A percentile compares a stretch with the other conserved stretches of the same genome.
phyloP scores from a whole-genome alignment of 2,329 filamentous ascomycete genomes.

The Aaosphaeria arxii region DNA sequence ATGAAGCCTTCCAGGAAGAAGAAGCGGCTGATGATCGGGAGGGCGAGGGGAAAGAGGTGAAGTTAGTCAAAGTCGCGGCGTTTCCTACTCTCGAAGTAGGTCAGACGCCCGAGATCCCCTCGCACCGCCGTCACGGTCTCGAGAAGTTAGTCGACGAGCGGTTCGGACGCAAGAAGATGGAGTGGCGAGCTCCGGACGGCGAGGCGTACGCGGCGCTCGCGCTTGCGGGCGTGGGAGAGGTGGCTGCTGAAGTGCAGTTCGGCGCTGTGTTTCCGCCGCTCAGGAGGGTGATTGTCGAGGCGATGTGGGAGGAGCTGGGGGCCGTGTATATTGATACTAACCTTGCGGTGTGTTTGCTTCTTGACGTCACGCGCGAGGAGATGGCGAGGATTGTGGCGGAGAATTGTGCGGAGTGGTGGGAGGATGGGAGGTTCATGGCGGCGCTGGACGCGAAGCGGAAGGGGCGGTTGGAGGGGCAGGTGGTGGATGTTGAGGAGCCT shows the following conservation, averaged over 20 bases:
- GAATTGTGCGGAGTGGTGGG: conserved; percentile 2
- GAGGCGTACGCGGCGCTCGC: no score
- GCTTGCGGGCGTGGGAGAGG: no score
- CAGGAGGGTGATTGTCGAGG: conserved; percentile 16
- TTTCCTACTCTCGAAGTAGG: no score
- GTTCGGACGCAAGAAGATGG: no score
- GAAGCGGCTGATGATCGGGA: no score
- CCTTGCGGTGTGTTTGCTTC: conserved; percentile 9
- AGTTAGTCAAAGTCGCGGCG: no score
- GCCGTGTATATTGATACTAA: conserved; percentile 3
- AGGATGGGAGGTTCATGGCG: conserved; percentile 3
- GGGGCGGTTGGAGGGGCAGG: conserved; percentile 1
- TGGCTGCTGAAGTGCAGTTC: neutral
- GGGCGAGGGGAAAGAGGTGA: no score
- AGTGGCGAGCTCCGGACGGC: no score
- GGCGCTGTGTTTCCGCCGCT: conserved; percentile 2
- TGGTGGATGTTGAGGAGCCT: conserved; percentile 16
- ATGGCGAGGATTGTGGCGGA: conserved; percentile 7
- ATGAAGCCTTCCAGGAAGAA: no score
- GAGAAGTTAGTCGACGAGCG: no score
- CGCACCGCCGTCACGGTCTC: no score
- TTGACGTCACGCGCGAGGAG: conserved; percentile 4
- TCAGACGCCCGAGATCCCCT: no score
- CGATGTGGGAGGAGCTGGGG: conserved; percentile 9
- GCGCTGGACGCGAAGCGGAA: conserved; percentile 3